Conservation (phyloP, 1,284 basidiomycete genomes). For the Rhodotorula sp. region DNA sequence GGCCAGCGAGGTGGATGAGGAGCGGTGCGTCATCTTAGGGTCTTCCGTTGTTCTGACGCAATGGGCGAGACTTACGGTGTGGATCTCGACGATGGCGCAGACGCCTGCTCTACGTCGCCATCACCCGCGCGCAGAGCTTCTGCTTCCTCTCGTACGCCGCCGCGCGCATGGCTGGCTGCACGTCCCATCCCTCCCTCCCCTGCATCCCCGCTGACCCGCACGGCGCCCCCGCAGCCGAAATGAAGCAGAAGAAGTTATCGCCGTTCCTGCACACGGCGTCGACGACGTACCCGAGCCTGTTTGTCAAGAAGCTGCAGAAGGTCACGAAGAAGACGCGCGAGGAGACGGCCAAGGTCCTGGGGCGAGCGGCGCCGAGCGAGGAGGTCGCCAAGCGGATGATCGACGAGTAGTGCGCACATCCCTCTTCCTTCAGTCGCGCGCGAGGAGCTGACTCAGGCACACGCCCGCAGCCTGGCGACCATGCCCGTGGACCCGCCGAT, state of each 20-base stretch:
- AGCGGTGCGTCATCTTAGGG: constrained; percentile 61
- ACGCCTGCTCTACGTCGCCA: constrained; percentile 83
- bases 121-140: constrained; percentile 79
- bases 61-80: no score
- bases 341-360: constrained; percentile 29
- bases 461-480: constrained; percentile 1
- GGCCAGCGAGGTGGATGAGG: constrained; percentile 73
- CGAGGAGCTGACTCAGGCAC: background rate
- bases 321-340: constrained; percentile 23
- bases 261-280: constrained; percentile 27
- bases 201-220: background rate
- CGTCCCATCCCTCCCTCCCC: background rate
- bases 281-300: constrained; percentile 23
- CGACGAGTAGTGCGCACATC: constrained; percentile 7
- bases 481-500: constrained; percentile 24
- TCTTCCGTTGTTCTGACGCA: background rate
- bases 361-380: constrained; percentile 19
- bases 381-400: constrained; percentile 12
- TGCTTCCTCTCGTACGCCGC: constrained; percentile 63
- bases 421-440: no score
- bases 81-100: constrained; percentile 50
- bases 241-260: constrained; percentile 18
- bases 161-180: constrained; percentile 45
- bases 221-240: constrained; percentile 14
- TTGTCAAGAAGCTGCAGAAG: constrained; percentile 36